A percentile compares a stretch with the other conserved stretches of the same genome.
phyloP scores from a whole-genome alignment of 2,329 filamentous ascomycete genomes.

The Cucurbitaria berberidis region DNA sequence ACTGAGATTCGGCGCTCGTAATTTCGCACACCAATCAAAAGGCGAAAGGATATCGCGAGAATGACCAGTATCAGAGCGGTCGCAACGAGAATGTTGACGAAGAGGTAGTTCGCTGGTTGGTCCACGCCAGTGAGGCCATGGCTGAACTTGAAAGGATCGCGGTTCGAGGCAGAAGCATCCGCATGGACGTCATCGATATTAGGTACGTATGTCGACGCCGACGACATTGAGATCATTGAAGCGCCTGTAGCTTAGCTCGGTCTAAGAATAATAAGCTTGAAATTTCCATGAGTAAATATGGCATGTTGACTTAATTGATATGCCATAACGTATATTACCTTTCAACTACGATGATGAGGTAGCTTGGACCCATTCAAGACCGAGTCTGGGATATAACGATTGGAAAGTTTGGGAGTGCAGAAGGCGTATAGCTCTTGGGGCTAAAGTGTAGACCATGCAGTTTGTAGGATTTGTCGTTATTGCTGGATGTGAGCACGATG shows the following conservation, averaged over 20 bases:
- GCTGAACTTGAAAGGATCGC: conserved; percentile 39
- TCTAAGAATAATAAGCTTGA: background rate
- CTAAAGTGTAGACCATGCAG: no score
- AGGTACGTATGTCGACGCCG: background rate
- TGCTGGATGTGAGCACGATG: no score
- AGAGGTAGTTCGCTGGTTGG: conserved; percentile 52
- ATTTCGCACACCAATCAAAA: conserved; percentile 6
- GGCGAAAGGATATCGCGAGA: conserved; percentile 11
- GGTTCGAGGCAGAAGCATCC: conserved; percentile 6
- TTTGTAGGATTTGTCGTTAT: no score
- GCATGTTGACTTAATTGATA: background rate
- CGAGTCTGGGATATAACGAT: no score
- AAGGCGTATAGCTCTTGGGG: no score
- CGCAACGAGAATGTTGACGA: conserved; percentile 17
- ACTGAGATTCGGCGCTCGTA: conserved; percentile 15
- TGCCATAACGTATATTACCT: background rate
- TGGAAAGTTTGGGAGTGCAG: no score
- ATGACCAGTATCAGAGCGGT: conserved; percentile 13
- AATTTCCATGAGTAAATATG: background rate
- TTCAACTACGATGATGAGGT: background rate
- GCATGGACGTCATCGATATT: conserved; percentile 13
- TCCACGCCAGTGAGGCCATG: conserved; percentile 54
- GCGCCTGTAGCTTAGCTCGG: background rate
- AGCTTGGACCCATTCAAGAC: no score
- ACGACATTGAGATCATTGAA: background rate